Percentiles rank a stretch among this genome's conserved stretches.
Evolutionary conservation across 768 basidiomycete genomes (phyloP).

Genomic region (Artomyces pyxidatus): DNA sequence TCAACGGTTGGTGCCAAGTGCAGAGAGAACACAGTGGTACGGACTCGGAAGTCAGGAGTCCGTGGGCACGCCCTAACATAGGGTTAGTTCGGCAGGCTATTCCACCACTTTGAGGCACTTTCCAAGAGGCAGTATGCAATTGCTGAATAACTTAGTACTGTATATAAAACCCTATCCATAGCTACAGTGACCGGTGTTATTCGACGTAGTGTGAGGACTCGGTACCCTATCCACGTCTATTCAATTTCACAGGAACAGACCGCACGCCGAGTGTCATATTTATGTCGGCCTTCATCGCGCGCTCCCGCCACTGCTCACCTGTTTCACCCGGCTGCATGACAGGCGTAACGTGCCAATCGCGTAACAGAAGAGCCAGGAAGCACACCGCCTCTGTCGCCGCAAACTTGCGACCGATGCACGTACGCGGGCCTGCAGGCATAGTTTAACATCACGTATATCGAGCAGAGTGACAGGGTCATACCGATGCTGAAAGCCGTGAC

Average conservation of each 20-base stretch:
- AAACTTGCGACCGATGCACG: slow-evolving; percentile 49
- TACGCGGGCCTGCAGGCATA: slow-evolving; percentile 32
- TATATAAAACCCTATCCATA: too few relatives aligned
- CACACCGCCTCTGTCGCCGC: slow-evolving; percentile 43
- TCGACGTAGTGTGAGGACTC: too few relatives aligned
- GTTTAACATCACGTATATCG: not conserved
- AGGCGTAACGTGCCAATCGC: slow-evolving; percentile 46
- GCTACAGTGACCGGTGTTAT: too few relatives aligned
- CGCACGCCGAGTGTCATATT: slow-evolving; percentile 2
- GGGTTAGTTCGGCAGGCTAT: too few relatives aligned
- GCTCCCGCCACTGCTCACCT: slow-evolving; percentile 11
- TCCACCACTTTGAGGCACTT: too few relatives aligned
- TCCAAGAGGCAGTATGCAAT: too few relatives aligned
- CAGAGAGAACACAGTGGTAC: too few relatives aligned
- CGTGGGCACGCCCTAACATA: too few relatives aligned
- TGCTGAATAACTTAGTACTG: too few relatives aligned
- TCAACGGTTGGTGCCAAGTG: too few relatives aligned
- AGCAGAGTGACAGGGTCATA: slow-evolving; percentile 4
- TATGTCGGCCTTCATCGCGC: slow-evolving; percentile 4
- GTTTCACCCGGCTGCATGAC: slow-evolving; percentile 32
- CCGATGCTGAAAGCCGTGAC: slow-evolving; percentile 16
- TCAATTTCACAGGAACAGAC: slow-evolving; percentile 4
- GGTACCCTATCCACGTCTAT: too few relatives aligned
- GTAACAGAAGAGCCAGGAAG: slow-evolving; percentile 42
- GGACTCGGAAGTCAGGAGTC: too few relatives aligned